These are phyloP conservation scores for Lenwebbia sp. DNA, from an alignment of 345 rosid genomes.

Conservation along the genomic window DNA sequence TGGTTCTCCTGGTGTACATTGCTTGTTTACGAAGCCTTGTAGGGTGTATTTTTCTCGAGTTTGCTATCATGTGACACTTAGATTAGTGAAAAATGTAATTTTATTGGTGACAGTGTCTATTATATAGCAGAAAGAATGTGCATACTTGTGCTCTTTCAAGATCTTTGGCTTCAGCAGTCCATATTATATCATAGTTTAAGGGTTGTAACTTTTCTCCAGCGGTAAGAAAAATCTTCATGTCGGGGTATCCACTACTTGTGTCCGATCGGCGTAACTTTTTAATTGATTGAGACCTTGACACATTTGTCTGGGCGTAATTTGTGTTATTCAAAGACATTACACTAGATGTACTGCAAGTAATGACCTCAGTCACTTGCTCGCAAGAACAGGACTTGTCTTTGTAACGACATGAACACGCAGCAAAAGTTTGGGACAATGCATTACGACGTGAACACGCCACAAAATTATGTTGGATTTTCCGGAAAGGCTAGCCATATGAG, in stretches of 20 bases:
- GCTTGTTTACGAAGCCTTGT: no score
- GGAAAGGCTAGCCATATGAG: no score
- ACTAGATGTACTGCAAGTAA: neutral
- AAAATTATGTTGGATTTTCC: no score
- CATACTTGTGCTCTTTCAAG: neutral
- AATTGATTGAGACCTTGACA: neutral
- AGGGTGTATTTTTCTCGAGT: neutral
- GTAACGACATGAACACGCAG: neutral
- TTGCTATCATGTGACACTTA: neutral
- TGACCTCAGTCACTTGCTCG: neutral
- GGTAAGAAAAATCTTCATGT: neutral
- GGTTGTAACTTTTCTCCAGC: neutral
- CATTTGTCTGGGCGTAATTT: neutral
- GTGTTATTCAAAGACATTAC: neutral
- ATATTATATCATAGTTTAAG: neutral
- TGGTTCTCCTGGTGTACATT: neutral
- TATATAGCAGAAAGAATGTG: neutral
- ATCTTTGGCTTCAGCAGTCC: neutral
- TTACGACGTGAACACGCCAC: neutral
- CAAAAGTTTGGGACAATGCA: no score
- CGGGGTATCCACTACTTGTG: neutral
- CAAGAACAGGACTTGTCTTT: neutral
- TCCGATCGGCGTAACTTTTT: neutral
- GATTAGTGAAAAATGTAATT: neutral
- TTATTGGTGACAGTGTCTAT: neutral